Evolutionary conservation across 495 filamentous ascomycete species (phyloP).

Genomic region (Hyaloscypha variabilis): DNA sequence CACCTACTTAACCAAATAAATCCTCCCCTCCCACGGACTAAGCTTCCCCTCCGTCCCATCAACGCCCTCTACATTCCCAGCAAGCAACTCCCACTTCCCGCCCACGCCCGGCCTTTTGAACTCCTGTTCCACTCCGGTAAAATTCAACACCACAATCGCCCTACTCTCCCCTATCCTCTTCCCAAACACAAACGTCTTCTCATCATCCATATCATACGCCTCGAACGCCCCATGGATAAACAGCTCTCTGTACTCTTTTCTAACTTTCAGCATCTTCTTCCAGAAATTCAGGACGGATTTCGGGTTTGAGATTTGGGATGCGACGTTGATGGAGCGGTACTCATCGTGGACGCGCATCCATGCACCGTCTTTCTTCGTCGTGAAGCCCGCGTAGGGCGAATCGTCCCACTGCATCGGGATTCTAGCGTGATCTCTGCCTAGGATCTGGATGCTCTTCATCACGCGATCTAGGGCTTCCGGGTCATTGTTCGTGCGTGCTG

Average conservation of each 20-base stretch:
- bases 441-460: constrained; percentile 57
- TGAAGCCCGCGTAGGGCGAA: constrained; percentile 52
- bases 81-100: constrained; percentile 20
- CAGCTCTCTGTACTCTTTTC: constrained; percentile 43
- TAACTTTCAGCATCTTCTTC: constrained; percentile 42
- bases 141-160: constrained; percentile 40
- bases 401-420: constrained; percentile 66
- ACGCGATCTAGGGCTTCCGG: constrained; percentile 52
- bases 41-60: constrained; percentile 15
- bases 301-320: constrained; percentile 42
- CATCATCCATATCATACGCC: constrained; percentile 39
- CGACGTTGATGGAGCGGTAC: constrained; percentile 53
- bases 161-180: constrained; percentile 32
- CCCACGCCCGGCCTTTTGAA: constrained; percentile 11
- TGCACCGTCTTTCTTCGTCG: constrained; percentile 38
- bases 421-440: constrained; percentile 57
- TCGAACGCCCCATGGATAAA: constrained; percentile 49
- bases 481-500: constrained; percentile 34
- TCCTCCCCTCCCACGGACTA: constrained; percentile 23
- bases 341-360: constrained; percentile 65
- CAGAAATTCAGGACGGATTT: constrained; percentile 51
- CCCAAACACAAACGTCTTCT: constrained; percentile 46
- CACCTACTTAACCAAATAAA: constrained; percentile 20
- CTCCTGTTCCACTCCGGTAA: constrained; percentile 38
- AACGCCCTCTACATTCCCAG: constrained; percentile 22